Evolutionary conservation across 2,329 filamentous ascomycete species (phyloP).

Genomic region (Fusarium sp.): DNA sequence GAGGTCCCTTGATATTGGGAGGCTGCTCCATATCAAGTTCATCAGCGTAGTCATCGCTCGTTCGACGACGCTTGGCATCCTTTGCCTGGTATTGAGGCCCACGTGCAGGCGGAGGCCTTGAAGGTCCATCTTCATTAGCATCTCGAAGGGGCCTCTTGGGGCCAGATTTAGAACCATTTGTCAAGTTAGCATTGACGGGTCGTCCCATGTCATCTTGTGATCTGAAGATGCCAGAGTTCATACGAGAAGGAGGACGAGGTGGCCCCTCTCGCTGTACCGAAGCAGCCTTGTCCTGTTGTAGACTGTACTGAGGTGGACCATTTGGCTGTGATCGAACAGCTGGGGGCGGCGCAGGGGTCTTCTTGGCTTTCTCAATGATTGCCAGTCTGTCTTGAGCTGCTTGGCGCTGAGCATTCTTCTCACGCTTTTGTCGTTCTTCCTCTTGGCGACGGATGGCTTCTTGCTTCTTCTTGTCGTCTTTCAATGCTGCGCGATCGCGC

Average conservation of each 20-base stretch:
- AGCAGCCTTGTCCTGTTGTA: constrained; percentile 43
- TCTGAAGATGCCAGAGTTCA: constrained; percentile 63
- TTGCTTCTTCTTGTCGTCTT: constrained; percentile 71
- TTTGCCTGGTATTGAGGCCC: constrained; percentile 72
- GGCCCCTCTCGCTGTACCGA: constrained; percentile 46
- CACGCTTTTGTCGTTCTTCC: constrained; percentile 68
- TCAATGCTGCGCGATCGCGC: constrained; percentile 73
- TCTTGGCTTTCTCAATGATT: constrained; percentile 71
- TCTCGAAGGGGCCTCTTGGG: constrained; percentile 78
- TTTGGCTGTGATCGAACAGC: constrained; percentile 64
- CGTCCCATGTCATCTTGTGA: constrained; percentile 68
- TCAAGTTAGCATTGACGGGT: constrained; percentile 67
- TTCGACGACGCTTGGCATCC: constrained; percentile 83
- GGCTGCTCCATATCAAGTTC: constrained; percentile 68
- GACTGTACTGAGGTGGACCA: constrained; percentile 57
- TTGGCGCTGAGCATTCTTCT: constrained; percentile 68
- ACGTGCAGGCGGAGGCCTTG: constrained; percentile 56
- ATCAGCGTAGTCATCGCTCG: constrained; percentile 75
- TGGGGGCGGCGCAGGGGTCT: constrained; percentile 70
- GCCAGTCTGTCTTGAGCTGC: constrained; percentile 52
- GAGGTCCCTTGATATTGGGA: constrained; percentile 77
- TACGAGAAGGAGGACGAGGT: constrained; percentile 63
- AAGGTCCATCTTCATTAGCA: constrained; percentile 62
- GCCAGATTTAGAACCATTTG: constrained; percentile 67
- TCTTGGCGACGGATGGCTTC: constrained; percentile 69